Conservation (phyloP, 306 rosid genomes). For the Quillaja saponaria region DNA sequence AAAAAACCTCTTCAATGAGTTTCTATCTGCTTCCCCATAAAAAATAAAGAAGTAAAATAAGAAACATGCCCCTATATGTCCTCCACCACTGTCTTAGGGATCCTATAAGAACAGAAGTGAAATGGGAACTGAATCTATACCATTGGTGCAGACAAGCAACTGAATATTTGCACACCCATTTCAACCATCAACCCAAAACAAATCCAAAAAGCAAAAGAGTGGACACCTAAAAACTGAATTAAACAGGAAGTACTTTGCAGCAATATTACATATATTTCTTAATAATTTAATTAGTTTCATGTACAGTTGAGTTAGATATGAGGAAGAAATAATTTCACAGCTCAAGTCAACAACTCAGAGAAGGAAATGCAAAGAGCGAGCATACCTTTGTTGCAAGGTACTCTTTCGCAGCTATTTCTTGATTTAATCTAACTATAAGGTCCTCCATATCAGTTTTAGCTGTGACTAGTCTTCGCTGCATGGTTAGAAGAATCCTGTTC, state of each 20-base stretch:
- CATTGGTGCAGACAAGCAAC: no score
- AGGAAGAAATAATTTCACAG: not conserved
- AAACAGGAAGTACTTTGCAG: constrained; percentile 3
- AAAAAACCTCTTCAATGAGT: no score
- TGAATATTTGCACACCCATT: no score
- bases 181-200: no score
- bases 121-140: no score
- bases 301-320: constrained; percentile 6
- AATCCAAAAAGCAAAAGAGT: no score
- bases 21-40: no score
- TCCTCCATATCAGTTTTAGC: constrained; percentile 97
- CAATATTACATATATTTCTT: not conserved
- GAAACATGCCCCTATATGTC: no score
- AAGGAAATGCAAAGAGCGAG: constrained; percentile 18
- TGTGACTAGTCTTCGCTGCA: constrained; percentile 86
- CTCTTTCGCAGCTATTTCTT: constrained; percentile 94
- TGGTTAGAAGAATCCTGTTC: constrained; percentile 82
- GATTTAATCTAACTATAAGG: constrained; percentile 86
- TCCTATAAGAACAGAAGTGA: no score
- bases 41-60: no score
- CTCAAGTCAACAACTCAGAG: constrained; percentile 4
- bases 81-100: no score
- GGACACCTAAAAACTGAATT: no score
- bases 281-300: not conserved
- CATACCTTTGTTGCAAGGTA: constrained; percentile 89